Evolutionary conservation across 2,329 filamentous ascomycete species (phyloP), one percentile per base, ranked within the genome.

Genomic region (Epichloe scottii): DNA sequence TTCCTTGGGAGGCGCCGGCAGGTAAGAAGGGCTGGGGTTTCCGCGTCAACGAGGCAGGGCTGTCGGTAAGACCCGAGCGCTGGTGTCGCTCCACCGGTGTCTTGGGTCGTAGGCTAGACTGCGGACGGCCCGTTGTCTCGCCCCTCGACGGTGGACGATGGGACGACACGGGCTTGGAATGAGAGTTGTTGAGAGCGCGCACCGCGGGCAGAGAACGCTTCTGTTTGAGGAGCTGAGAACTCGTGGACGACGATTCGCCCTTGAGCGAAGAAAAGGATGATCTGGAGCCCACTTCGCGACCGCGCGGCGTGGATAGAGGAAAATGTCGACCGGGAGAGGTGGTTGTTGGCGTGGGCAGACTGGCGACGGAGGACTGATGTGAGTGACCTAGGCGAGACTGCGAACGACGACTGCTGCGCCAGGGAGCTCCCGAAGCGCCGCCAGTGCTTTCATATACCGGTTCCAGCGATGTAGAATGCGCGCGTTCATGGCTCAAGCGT

Each of bases 391-490:
- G 63, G 51, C 85, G 77, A 3, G 84, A 87, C 55, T 81, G 78
- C 41, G 85, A 80, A 56, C 82, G 75, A 51, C 81, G 77, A 56
- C 74, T 74, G 41, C 19, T 46, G 15, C 71, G 70, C 54, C 76
- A 79, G 41, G 75, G 71, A 49, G 74, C 71, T 46, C 86, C 78
- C 19, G 87, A 81, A 4, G 83, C 88, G 48, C 90, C 89, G 57
- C 83, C 88, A 48, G 89, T 89, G 57, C 83, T 89, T 68, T 97
- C 91, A 39, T 89, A 94, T 5, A 97, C 89, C 21, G 91, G 89
- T 63, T 95, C 91, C n/a, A 97, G 76, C 17, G 85, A 84, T 11
- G 67, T 69, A 8, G 86, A 86, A 58, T 81, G 79, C 5, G 83
- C 79, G 49, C 85, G 77, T 61, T 88, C 85, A 65, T 87, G 83